Evolutionary conservation across 441 rosid species (phyloP), one percentile per base, ranked within the genome.

Genomic region (Euphorbia corollata): DNA sequence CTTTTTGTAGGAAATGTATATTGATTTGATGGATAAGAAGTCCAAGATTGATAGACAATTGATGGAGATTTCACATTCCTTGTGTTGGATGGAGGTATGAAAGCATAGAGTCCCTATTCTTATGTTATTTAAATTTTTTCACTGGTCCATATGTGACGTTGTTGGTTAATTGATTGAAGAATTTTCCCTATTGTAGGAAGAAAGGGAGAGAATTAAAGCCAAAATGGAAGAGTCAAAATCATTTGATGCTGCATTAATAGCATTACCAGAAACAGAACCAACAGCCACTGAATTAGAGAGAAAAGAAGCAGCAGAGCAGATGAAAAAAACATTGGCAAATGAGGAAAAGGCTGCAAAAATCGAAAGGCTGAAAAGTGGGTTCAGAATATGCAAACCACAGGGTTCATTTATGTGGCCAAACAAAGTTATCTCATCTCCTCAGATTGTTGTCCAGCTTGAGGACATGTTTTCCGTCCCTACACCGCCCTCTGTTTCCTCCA

Each of bases 311-410:
- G 59, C 39, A 24, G 13, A 16, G 11, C 75, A 63, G n/a, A 63
- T 62, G 51, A 65, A 68, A 59, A 61, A 47, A 65, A 59, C 47
- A 19, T 36, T 7, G 23, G 55, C 36, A 38, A 32, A 64, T 45
- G 85, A 80, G 64, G 84, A 75, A 68, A 87, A 76, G 61, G 83
- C 87, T 65, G 79, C 85, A 58, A 80, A 79, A 80, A 78, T 80
- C 73, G 74, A 83, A 72, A 85, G 92, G 78, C 82, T 84, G 69
- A 84, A 75, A 79, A 86, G 87, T 67, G 96, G 92, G 55, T 90
- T 95, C 83, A 83, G 82, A 74, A 77, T 92, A 70, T 95, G 97
- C 86, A 90, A 77, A 75, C 97, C 98, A 12, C 83, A 80, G 62
- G 90, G 86, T 65, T 83, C 78, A 65, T 90, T 85, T 80, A 75